Conservation (phyloP, 495 filamentous ascomycete species). For the Aspergillus diversus region DNA sequence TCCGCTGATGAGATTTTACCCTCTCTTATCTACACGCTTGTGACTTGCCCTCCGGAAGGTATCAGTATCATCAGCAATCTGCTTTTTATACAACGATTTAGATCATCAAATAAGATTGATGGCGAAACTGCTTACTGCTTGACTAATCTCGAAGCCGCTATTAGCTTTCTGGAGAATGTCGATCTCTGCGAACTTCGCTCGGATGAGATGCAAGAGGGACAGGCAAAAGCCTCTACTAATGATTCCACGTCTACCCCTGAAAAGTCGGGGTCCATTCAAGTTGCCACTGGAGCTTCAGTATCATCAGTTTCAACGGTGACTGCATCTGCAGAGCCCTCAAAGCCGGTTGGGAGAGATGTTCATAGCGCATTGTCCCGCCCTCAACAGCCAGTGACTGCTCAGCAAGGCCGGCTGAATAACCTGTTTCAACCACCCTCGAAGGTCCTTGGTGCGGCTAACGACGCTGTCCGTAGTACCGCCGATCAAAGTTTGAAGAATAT, state of each 20-base stretch:
- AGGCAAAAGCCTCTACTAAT: constrained; percentile 55
- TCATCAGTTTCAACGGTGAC: constrained; percentile 42
- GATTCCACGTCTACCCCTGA: constrained; percentile 56
- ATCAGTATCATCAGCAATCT: constrained; percentile 92
- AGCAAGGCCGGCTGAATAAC: constrained; percentile 73
- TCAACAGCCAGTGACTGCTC: constrained; percentile 45
- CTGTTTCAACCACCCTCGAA: constrained; percentile 81
- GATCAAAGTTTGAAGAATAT: constrained; percentile 92
- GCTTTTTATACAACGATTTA: constrained; percentile 91
- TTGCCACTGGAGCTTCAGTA: constrained; percentile 31
- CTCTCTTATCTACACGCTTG: constrained; percentile 91
- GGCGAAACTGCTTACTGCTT: constrained; percentile 96
- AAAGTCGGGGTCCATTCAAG: constrained; percentile 36
- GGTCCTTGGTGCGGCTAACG: constrained; percentile 79
- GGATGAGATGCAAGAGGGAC: constrained; percentile 71
- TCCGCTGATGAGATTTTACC: constrained; percentile 97
- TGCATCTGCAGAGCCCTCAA: constrained; percentile 39
- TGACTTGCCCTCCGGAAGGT: constrained; percentile 84
- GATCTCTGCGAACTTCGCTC: constrained; percentile 88
- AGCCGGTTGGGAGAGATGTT: constrained; percentile 38
- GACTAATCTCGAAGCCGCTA: constrained; percentile 92
- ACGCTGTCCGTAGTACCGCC: constrained; percentile 81
- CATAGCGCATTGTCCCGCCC: constrained; percentile 48
- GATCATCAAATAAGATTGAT: constrained; percentile 80
- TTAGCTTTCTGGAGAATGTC: constrained; percentile 96